These are phyloP conservation scores for Phyllosticta citribraziliensis DNA, from an alignment of 2,329 filamentous ascomycete species.

Conservation along the genomic window DNA sequence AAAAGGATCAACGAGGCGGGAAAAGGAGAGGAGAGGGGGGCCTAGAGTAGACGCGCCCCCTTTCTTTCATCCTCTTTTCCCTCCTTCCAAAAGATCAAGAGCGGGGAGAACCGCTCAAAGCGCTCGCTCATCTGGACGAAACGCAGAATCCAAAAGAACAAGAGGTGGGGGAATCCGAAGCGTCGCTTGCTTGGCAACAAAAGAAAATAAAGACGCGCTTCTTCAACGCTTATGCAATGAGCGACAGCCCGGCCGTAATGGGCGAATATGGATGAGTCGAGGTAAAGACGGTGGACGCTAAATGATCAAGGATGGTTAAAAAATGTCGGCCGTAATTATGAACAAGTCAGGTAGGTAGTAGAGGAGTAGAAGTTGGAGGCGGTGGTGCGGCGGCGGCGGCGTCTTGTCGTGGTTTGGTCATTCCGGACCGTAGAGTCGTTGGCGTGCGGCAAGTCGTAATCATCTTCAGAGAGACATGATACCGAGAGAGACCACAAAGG, in stretches of 20 bases:
- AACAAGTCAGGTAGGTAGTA: background rate
- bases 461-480: slow-evolving; percentile 3
- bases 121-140: background rate
- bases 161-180: background rate
- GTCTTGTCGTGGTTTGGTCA: background rate
- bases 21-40: background rate
- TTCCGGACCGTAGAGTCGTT: background rate
- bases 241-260: background rate
- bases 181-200: background rate
- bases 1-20: background rate
- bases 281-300: background rate
- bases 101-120: background rate
- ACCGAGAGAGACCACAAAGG: slow-evolving; percentile 5
- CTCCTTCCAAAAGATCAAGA: background rate
- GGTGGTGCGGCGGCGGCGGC: background rate
- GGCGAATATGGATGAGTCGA: background rate
- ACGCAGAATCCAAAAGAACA: background rate
- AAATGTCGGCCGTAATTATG: background rate
- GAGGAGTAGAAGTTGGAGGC: background rate
- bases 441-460: background rate
- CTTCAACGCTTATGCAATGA: background rate
- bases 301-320: background rate
- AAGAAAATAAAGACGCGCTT: background rate
- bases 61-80: background rate
- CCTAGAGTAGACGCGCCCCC: background rate